These are phyloP conservation scores for Echium plantagineum DNA, from an alignment of 257 asterid genomes.

Conservation along the genomic window DNA sequence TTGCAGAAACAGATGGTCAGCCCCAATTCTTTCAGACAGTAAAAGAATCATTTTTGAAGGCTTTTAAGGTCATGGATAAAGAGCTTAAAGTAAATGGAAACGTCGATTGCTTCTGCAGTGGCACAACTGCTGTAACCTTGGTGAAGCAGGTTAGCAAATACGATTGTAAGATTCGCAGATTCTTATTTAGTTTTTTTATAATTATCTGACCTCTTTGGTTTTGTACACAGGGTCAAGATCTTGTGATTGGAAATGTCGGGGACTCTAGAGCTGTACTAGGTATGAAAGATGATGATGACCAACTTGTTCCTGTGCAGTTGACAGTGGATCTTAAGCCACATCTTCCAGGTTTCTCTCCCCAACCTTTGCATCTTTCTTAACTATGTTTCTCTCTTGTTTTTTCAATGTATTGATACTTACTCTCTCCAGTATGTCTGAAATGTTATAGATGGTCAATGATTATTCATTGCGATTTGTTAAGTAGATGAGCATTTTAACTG, in stretches of 20 bases:
- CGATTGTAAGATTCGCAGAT: neutral
- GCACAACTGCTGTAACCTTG: slow-evolving; percentile 88
- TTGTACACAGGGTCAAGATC: slow-evolving; percentile 62
- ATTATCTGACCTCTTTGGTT: slow-evolving; percentile 1
- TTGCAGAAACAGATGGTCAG: slow-evolving; percentile 43
- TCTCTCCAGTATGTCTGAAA: neutral
- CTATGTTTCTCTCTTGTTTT: neutral
- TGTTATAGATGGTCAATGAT: neutral
- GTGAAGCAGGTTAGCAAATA: slow-evolving; percentile 58
- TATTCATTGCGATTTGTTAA: neutral
- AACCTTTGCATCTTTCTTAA: neutral
- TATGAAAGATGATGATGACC: slow-evolving; percentile 48
- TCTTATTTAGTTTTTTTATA: slow-evolving; percentile 2
- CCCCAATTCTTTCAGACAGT: slow-evolving; percentile 52
- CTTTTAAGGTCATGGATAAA: slow-evolving; percentile 80
- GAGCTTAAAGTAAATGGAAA: slow-evolving; percentile 57
- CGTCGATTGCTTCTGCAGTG: slow-evolving; percentile 88
- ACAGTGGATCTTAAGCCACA: slow-evolving; percentile 91
- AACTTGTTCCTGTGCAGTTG: slow-evolving; percentile 60
- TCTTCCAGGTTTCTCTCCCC: slow-evolving; percentile 54
- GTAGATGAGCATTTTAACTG: neutral
- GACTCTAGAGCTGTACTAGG: slow-evolving; percentile 89
- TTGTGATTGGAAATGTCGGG: slow-evolving; percentile 71
- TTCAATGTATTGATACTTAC: neutral
- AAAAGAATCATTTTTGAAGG: slow-evolving; percentile 75